A percentile compares a stretch with the other conserved stretches of the same genome.
Conservation (phyloP, 1,284 basidiomycete genomes). For the Sporisorium sorghi region DNA sequence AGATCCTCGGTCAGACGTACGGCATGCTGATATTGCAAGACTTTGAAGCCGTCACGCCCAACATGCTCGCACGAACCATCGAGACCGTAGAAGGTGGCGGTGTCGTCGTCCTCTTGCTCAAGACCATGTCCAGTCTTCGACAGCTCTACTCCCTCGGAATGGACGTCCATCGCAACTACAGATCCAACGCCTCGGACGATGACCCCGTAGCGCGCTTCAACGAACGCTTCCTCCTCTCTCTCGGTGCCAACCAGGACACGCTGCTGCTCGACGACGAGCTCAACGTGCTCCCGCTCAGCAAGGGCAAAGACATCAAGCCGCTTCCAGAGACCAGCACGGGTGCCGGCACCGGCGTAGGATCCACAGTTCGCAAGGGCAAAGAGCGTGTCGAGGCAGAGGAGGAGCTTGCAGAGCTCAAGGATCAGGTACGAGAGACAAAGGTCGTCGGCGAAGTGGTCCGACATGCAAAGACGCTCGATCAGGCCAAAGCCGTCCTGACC, state of each 20-base stretch:
- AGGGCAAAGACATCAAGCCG: slow-evolving; percentile 88
- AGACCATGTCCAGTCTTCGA: slow-evolving; percentile 92
- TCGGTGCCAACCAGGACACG: slow-evolving; percentile 87
- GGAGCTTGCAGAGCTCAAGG: slow-evolving; percentile 85
- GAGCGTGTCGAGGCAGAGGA: slow-evolving; percentile 71
- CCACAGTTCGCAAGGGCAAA: slow-evolving; percentile 73
- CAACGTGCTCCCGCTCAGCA: slow-evolving; percentile 96
- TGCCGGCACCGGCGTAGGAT: slow-evolving; percentile 56
- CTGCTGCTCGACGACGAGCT: slow-evolving; percentile 96
- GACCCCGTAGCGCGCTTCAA: slow-evolving; percentile 95
- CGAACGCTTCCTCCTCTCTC: slow-evolving; percentile 80
- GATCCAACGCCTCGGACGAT: slow-evolving; percentile 85
- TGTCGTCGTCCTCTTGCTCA: slow-evolving; percentile 87
- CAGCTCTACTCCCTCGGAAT: slow-evolving; percentile 97
- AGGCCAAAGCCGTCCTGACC: slow-evolving; percentile 71
- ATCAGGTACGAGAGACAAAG: slow-evolving; percentile 83
- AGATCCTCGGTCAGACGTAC: slow-evolving; percentile 88
- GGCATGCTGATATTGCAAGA: slow-evolving; percentile 98
- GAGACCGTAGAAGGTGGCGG: slow-evolving; percentile 99
- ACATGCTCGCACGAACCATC: slow-evolving; percentile 93
- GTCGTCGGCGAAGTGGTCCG: slow-evolving; percentile 89
- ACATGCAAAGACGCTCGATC: slow-evolving; percentile 92
- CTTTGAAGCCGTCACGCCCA: slow-evolving; percentile 98
- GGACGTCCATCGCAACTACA: slow-evolving; percentile 80
- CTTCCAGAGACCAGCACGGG: slow-evolving; percentile 73